These are phyloP conservation scores for Phytophthora pseudosyringae DNA, from an alignment of 352 stramenopile species.

Conservation along the genomic window DNA sequence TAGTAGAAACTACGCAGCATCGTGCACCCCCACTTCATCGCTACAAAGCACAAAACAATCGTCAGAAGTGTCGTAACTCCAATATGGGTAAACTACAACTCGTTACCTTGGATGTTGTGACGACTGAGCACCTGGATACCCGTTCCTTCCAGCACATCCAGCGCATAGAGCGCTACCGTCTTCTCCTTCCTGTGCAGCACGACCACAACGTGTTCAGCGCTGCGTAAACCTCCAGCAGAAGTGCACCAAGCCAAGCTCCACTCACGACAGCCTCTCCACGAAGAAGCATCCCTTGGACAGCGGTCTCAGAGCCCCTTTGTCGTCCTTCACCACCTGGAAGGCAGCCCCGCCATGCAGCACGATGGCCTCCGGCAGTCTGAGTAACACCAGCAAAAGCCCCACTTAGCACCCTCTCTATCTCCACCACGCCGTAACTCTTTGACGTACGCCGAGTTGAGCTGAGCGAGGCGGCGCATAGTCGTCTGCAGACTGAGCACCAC, in stretches of 20 bases:
- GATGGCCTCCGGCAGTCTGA: slow-evolving; percentile 66
- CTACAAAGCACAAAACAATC: slow-evolving; percentile 27
- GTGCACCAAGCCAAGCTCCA: neutral
- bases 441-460: slow-evolving; percentile 62
- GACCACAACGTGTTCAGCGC: slow-evolving; percentile 8
- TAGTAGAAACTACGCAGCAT: slow-evolving; percentile 86
- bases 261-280: slow-evolving; percentile 79
- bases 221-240: neutral
- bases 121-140: slow-evolving; percentile 80
- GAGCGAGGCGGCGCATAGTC: slow-evolving; percentile 57
- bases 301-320: slow-evolving; percentile 51
- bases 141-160: slow-evolving; percentile 78
- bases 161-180: slow-evolving; percentile 60
- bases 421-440: neutral
- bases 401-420: neutral
- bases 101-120: slow-evolving; percentile 73
- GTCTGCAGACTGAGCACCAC: slow-evolving; percentile 73
- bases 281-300: slow-evolving; percentile 80
- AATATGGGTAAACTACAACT: neutral
- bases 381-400: neutral
- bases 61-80: too few species aligned
- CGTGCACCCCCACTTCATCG: slow-evolving; percentile 81
- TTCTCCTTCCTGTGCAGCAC: slow-evolving; percentile 68
- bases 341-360: slow-evolving; percentile 76
- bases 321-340: slow-evolving; percentile 71